Conservation (phyloP, 768 basidiomycete species). For the Rhodotorula toruloides region DNA sequence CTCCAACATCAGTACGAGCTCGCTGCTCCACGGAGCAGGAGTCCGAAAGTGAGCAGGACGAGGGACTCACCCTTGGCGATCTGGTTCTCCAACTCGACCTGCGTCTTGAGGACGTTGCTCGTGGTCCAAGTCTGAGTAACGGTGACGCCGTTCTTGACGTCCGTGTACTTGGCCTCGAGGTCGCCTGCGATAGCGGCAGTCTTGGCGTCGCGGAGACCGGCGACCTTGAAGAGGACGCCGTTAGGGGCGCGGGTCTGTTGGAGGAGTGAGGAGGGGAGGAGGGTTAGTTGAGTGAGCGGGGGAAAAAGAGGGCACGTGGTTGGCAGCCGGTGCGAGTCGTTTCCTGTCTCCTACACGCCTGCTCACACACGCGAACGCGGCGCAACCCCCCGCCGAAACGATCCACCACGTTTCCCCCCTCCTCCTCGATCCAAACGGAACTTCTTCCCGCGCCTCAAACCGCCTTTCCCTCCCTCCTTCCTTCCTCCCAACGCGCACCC, state of each 20-base stretch:
- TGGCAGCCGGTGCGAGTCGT: too few relatives aligned
- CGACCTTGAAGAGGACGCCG: constrained; percentile 88
- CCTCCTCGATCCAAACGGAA: too few relatives aligned
- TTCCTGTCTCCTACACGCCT: too few relatives aligned
- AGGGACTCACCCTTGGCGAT: constrained; percentile 65
- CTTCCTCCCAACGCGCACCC: too few relatives aligned
- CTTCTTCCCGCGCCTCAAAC: too few relatives aligned
- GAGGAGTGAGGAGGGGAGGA: neutral
- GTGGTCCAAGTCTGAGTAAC: constrained; percentile 97
- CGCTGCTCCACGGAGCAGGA: neutral
- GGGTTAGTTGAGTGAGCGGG: constrained; percentile 42
- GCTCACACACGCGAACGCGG: too few relatives aligned
- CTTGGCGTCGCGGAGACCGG: constrained; percentile 73
- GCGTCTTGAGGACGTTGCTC: constrained; percentile 80
- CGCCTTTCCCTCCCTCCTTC: too few relatives aligned
- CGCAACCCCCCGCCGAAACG: too few relatives aligned
- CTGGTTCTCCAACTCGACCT: constrained; percentile 93
- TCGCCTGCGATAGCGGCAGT: constrained; percentile 72
- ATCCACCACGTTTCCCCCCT: too few relatives aligned
- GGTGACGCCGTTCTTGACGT: constrained; percentile 85
- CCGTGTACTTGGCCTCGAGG: constrained; percentile 87
- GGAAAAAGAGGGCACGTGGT: constrained; percentile 33
- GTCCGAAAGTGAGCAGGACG: neutral
- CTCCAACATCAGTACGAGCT: too few relatives aligned
- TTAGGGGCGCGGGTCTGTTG: constrained; percentile 52